Conservation (phyloP, 2,329 filamentous ascomycete species). For the Pseudocercospora eumusae region DNA sequence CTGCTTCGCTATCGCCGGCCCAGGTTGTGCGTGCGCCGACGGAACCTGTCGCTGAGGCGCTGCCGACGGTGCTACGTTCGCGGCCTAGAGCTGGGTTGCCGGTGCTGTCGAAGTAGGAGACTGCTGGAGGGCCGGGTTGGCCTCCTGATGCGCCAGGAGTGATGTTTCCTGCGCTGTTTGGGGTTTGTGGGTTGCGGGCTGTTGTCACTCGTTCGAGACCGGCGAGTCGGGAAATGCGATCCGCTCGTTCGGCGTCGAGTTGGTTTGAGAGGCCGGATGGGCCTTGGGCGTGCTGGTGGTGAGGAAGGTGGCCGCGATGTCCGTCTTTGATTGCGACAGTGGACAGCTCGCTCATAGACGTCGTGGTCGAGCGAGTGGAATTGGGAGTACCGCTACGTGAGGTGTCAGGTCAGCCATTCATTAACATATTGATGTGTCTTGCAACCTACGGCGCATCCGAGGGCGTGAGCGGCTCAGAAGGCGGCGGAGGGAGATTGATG, state of each 20-base stretch:
- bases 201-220: slow-evolving; percentile 87
- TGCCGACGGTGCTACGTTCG: slow-evolving; percentile 86
- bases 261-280: slow-evolving; percentile 54
- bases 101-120: slow-evolving; percentile 79
- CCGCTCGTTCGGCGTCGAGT: slow-evolving; percentile 57
- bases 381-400: slow-evolving; percentile 79
- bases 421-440: neutral
- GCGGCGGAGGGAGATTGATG: slow-evolving; percentile 78
- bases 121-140: slow-evolving; percentile 19
- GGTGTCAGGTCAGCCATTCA: slow-evolving; percentile 19
- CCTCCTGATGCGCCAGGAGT: slow-evolving; percentile 36
- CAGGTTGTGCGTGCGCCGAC: slow-evolving; percentile 68
- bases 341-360: slow-evolving; percentile 85
- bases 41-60: slow-evolving; percentile 82
- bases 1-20: slow-evolving; percentile 62
- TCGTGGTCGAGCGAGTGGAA: slow-evolving; percentile 66
- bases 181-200: slow-evolving; percentile 56
- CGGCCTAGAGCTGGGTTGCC: slow-evolving; percentile 64
- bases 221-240: slow-evolving; percentile 90
- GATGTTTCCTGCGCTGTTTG: slow-evolving; percentile 42
- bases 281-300: slow-evolving; percentile 53
- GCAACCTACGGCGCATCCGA: slow-evolving; percentile 75
- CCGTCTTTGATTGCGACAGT: slow-evolving; percentile 97
- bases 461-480: slow-evolving; percentile 42
- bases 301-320: slow-evolving; percentile 76